These are phyloP conservation scores for Exophiala viscosa DNA, from an alignment of 2,329 filamentous ascomycete genomes.

Conservation along the genomic window DNA sequence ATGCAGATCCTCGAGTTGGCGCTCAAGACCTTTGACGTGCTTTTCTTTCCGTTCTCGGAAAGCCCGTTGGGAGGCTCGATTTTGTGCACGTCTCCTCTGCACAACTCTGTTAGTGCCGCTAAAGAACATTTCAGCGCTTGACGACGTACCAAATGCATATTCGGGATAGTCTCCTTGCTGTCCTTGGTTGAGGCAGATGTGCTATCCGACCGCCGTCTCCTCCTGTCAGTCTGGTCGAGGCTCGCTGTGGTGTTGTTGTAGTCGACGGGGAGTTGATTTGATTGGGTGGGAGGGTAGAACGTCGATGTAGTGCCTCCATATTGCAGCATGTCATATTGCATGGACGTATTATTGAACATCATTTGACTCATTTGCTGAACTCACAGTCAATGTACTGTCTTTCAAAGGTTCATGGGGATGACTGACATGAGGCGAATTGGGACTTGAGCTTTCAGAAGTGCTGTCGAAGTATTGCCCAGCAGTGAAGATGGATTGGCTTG, in stretches of 20 bases:
- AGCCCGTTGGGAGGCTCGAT: slow-evolving; percentile 84
- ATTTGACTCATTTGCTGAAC: slow-evolving; percentile 25
- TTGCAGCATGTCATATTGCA: slow-evolving; percentile 27
- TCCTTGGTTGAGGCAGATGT: slow-evolving; percentile 23
- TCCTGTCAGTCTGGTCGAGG: slow-evolving; percentile 28
- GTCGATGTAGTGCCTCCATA: slow-evolving; percentile 22
- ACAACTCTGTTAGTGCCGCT: slow-evolving; percentile 13
- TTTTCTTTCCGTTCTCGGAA: slow-evolving; percentile 95
- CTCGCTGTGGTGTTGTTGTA: slow-evolving; percentile 26
- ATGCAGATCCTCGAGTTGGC: slow-evolving; percentile 64
- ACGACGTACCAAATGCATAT: slow-evolving; percentile 31
- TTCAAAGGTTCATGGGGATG: neutral
- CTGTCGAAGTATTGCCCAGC: slow-evolving; percentile 27
- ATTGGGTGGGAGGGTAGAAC: slow-evolving; percentile 18
- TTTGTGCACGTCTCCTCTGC: slow-evolving; percentile 93
- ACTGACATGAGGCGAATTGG: slow-evolving; percentile 28
- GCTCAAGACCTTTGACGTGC: slow-evolving; percentile 80
- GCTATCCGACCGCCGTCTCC: slow-evolving; percentile 24
- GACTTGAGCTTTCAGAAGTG: slow-evolving; percentile 29
- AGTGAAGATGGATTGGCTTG: slow-evolving; percentile 25
- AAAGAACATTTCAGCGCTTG: neutral
- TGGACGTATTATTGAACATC: slow-evolving; percentile 19
- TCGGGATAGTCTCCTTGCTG: slow-evolving; percentile 28
- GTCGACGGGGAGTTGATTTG: slow-evolving; percentile 29
- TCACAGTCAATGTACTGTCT: slow-evolving; percentile 2